A percentile compares a stretch with the other conserved stretches of the same genome.
These are phyloP conservation scores for Kwoniella sp. DNA, from an alignment of 768 basidiomycete genomes.

Conservation along the genomic window DNA sequence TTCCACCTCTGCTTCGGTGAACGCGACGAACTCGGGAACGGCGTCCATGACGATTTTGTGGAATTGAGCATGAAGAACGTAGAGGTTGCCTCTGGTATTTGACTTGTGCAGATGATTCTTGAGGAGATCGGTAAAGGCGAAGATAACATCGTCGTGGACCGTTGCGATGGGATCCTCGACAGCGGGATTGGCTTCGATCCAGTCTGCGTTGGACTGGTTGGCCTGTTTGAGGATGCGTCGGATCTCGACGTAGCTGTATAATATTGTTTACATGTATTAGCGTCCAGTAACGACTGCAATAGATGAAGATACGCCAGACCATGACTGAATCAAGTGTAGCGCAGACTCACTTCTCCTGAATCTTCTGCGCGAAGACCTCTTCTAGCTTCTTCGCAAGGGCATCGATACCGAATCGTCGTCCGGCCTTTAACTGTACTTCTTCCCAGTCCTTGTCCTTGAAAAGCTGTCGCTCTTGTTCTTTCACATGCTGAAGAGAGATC, in stretches of 20 bases:
- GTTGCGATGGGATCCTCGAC: slow-evolving; percentile 9
- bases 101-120: not conserved
- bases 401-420: slow-evolving; percentile 14
- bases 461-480: not conserved
- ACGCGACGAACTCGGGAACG: slow-evolving; percentile 11
- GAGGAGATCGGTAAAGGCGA: not conserved
- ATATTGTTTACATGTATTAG: not conserved
- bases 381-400: slow-evolving; percentile 4
- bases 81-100: not conserved
- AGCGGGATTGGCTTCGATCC: not conserved
- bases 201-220: not conserved
- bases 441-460: slow-evolving; percentile 24
- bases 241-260: not conserved
- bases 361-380: slow-evolving; percentile 1
- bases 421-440: slow-evolving; percentile 1
- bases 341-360: slow-evolving; percentile 22
- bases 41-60: not conserved
- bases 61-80: slow-evolving; percentile 12
- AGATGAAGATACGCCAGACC: no score
- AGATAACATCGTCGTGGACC: slow-evolving; percentile 12
- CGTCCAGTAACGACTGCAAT: no score
- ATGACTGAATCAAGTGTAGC: not conserved
- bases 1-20: not conserved
- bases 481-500: not conserved
- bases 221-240: not conserved